Conservation (phyloP, 495 filamentous ascomycete species). For the Friedmanniomyces endolithicus region DNA sequence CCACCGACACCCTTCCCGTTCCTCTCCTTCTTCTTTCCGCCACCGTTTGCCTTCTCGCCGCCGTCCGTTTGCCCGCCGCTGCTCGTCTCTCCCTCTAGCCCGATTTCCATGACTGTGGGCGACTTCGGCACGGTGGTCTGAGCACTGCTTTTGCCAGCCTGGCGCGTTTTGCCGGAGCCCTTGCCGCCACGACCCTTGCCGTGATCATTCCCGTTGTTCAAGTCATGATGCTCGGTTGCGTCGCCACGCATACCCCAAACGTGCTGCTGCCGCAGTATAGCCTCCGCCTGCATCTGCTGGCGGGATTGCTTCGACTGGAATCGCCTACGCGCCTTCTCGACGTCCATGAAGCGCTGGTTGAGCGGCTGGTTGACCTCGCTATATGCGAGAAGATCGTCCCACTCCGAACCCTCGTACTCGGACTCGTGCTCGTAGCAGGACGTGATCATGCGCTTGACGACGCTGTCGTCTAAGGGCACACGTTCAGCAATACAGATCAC, state of each 20-base stretch:
- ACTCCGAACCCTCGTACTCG: background rate
- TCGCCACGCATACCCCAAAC: background rate
- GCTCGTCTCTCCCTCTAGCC: no score
- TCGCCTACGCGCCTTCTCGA: background rate
- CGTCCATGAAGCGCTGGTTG: background rate
- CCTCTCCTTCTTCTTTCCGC: background rate
- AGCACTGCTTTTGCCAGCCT: background rate
- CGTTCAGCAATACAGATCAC: background rate
- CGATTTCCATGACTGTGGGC: no score
- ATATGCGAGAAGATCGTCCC: background rate
- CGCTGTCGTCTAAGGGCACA: background rate
- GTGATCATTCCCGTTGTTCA: background rate
- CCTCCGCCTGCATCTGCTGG: background rate
- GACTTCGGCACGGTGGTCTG: background rate
- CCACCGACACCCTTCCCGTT: background rate
- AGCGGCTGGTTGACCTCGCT: background rate
- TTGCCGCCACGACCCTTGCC: background rate
- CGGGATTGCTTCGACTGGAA: background rate
- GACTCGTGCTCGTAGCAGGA: background rate
- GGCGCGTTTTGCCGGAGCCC: background rate
- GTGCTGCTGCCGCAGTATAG: background rate
- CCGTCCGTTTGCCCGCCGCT: background rate
- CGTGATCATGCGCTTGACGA: slow-evolving; percentile 4
- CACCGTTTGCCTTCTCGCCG: background rate
- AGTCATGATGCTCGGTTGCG: background rate